Evolutionary conservation across 371 early-diverging fungal species (phyloP), one percentile per base, ranked within the genome.

Genomic region (Mucor plumbeus): DNA sequence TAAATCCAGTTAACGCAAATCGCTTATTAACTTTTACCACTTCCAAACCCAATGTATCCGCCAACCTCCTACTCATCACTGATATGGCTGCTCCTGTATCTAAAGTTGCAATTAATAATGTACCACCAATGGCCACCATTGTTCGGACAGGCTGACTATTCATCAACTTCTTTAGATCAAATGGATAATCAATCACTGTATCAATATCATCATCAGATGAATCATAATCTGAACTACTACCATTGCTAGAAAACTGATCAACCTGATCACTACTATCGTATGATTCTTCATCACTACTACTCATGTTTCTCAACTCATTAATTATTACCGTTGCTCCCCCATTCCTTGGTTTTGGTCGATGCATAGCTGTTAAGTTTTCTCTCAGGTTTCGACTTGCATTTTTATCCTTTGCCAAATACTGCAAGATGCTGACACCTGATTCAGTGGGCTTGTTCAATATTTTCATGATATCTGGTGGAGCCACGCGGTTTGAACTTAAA

Each of bases 71-170:
- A 7, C 70, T 70, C 3, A 70, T 57, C 0, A 74, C 65, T 0
- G 68, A 70, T 0, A 68, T 68, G 10, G 67, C 54, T 35, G 68
- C 68, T 1, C 74, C 68, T 10, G 65, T 55, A 36, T 74, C 74
- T 7, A 68, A 35, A 17, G 68, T 59, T 0, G 73, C 67, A 7
- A 54, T 34, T 6, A 73, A 35, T 1, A 53, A 6, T 0, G 56
- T 35, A 3, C 54, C 57, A 40, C 61, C 56, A 21, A 73, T 69
- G 0, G 38, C 44, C 0, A 69, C 35, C 4, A 68, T 50, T 0
- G 21, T 61, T 11, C 59, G 26, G 1, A 47, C 9, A 0, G 72
- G 72, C 13, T 50, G 14, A 15, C 63, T 53, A 7, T 39, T 55
- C 7, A 26, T 13, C 64, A 71, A 48, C 6, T 35, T 36, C 7